Evolutionary conservation across 805 yeast species (phyloP).

Genomic region (Metschnikowia lunata): DNA sequence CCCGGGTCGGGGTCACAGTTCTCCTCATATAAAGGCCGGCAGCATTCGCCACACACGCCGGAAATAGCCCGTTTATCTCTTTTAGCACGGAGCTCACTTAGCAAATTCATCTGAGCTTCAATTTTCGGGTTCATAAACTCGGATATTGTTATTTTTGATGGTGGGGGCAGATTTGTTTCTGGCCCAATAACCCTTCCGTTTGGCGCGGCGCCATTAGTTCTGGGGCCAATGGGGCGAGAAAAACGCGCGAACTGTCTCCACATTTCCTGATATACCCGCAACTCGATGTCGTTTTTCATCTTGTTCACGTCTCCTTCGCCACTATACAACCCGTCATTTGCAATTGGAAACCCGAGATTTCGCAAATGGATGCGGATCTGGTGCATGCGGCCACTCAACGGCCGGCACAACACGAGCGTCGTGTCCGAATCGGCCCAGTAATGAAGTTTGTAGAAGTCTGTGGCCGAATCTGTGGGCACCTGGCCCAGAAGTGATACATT

Average conservation of each 20-base stretch:
- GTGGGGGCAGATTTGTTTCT: neutral
- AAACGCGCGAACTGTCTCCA: conserved; percentile 5
- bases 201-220: neutral
- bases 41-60: conserved; percentile 12
- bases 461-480: conserved; percentile 29
- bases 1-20: conserved; percentile 18
- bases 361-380: conserved; percentile 54
- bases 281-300: conserved; percentile 8
- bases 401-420: conserved; percentile 46
- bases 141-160: neutral
- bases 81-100: neutral
- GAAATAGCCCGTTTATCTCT: neutral
- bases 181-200: neutral
- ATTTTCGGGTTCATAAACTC: neutral
- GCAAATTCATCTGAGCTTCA: neutral
- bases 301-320: conserved; percentile 3
- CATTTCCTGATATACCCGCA: conserved; percentile 3
- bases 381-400: conserved; percentile 53
- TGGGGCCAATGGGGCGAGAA: neutral
- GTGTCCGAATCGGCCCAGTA: conserved; percentile 28
- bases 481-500: conserved; percentile 22
- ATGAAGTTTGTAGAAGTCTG: conserved; percentile 28
- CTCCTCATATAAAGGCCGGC: conserved; percentile 9
- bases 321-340: conserved; percentile 14
- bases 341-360: conserved; percentile 32